Base-by-base conservation (phyloP, 805 yeast genomes). In the Wickerhamiella parazyma region DNA sequence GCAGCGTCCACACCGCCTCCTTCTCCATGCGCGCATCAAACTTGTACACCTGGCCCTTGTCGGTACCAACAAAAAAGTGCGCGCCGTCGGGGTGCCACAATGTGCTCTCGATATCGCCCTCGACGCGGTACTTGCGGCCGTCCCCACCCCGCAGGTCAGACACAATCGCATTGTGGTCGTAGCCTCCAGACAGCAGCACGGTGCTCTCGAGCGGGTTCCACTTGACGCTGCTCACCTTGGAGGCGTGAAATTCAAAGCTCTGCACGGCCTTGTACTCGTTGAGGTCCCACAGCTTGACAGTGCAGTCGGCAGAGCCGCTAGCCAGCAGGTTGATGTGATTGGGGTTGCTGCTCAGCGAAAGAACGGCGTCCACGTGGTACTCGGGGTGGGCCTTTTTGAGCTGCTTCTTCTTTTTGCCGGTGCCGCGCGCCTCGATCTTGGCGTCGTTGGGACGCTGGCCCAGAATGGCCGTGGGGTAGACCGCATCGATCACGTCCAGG, bases 261-360 rank as follows among this genome's bases (percentile, higher is more conserved):
- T 87, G 76, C 12, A 79, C 95, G 21, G 89, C 93, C 38, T 65
- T 65, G 38, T 81, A 81, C 16, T 71, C 67, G 50, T 75, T 72
- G 58, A 91, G 70, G 63, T 91, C 98, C 98, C 98, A 91, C 52
- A 91, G 69, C 64, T 91, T 91, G 38, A 91, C 83, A 1, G 98
- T 91, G 49, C 78, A 73, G 59, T 91, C 98, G 1, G 97, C 97
- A 7, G 96, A 86, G 2, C 95, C 83, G 8, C 96, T 85, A 12
- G 94, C 94, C 47, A 91, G 72, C 16, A 91, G 78, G 48, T 83
- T 77, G 62, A 94, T 74, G 64, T 83, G 93, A 36, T 67, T 70
- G 55, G 70, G 76, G 62, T 89, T 91, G 61, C 85, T 89, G 9
- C 94, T 65, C 47, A 91, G 68, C 1, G 95, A 81, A 48, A 91